phyloP scores from a whole-genome alignment of 2,329 filamentous ascomycete species.

The Trichoderma endophyticum region DNA sequence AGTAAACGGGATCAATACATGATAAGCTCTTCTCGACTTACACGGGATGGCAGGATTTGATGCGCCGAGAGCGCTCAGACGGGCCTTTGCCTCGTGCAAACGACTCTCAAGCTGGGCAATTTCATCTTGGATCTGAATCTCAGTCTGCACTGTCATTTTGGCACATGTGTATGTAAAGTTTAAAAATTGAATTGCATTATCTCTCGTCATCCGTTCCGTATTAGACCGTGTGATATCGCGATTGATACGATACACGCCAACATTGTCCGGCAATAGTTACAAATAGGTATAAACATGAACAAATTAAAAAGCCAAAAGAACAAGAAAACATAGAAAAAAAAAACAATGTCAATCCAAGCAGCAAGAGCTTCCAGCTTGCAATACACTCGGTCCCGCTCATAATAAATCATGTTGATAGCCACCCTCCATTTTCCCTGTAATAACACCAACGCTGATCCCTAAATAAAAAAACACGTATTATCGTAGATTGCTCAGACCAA shows the following conservation, averaged over 20 bases:
- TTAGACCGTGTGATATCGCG: constrained; percentile 4
- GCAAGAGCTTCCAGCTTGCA: not conserved
- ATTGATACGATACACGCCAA: not conserved
- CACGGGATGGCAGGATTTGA: not conserved
- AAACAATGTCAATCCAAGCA: constrained; percentile 6
- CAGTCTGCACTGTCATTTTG: constrained; percentile 22
- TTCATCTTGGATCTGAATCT: constrained; percentile 48
- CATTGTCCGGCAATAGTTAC: not conserved
- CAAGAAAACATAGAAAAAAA: not conserved
- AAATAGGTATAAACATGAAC: constrained; percentile 6
- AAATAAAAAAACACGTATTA: not conserved
- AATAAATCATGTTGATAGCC: not conserved
- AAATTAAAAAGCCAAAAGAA: not conserved
- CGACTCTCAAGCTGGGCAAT: constrained; percentile 53
- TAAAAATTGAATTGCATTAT: not conserved
- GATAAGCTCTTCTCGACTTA: not conserved
- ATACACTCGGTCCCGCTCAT: not conserved
- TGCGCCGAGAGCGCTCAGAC: constrained; percentile 34
- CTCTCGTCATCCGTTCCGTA: not conserved
- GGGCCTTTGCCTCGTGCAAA: constrained; percentile 45
- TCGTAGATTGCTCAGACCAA: not conserved
- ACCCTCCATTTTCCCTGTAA: not conserved
- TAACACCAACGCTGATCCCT: constrained; percentile 26
- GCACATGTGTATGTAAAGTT: constrained; percentile 12
- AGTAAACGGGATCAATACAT: not conserved